These are phyloP conservation scores for Magnolia sinica DNA, from an alignment of 164 flowering plant genomes.

Conservation along the genomic window DNA sequence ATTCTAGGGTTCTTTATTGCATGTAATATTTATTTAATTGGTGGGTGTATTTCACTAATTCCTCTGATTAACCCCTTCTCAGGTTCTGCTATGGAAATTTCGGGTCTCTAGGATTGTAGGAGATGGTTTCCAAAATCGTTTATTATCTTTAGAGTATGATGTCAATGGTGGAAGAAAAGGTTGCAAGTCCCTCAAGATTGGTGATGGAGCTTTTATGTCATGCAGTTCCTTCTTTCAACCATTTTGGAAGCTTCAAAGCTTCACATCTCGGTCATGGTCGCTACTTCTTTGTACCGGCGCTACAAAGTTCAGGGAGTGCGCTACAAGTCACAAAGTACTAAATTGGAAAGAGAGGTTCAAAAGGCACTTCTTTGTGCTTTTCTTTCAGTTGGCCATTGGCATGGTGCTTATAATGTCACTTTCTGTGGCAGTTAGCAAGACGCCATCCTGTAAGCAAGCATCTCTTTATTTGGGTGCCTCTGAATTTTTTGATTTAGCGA, in stretches of 20 bases:
- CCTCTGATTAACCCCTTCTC: constrained; percentile 13
- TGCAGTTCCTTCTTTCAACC: constrained; percentile 17
- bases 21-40: not conserved
- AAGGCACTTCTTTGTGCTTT: constrained; percentile 24
- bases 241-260: constrained; percentile 17
- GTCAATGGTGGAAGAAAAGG: not conserved
- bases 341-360: constrained; percentile 33
- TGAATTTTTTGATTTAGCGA: not conserved
- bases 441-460: constrained; percentile 65
- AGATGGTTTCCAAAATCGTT: constrained; percentile 8
- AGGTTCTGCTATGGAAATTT: constrained; percentile 25
- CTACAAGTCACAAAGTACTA: constrained; percentile 18
- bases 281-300: constrained; percentile 15
- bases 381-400: constrained; percentile 41
- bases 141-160: constrained; percentile 8
- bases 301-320: constrained; percentile 18
- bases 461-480: not conserved
- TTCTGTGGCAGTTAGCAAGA: constrained; percentile 39
- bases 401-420: constrained; percentile 51
- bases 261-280: constrained; percentile 19
- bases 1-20: no score
- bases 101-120: constrained; percentile 13
- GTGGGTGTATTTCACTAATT: constrained; percentile 6
- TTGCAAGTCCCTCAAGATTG: constrained; percentile 7
- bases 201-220: constrained; percentile 13